Percentiles rank a stretch among this genome's conserved stretches.
Evolutionary conservation across 169 alveolate species (phyloP).

Genomic region (Cryptosporidium ryanae): DNA sequence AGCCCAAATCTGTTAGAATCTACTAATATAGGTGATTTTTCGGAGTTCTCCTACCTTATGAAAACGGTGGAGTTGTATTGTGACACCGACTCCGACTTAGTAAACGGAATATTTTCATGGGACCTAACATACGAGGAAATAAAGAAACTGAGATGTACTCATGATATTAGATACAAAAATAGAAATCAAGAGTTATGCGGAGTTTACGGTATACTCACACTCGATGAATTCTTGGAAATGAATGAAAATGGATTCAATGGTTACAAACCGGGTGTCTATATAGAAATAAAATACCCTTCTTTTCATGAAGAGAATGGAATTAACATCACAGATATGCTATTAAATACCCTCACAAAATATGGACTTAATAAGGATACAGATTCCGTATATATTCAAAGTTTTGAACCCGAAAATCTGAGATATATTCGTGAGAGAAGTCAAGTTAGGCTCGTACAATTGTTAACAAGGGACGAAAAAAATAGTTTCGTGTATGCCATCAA

Average conservation of each 20-base stretch:
- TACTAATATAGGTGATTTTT: constrained; percentile 77
- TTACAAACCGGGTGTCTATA: constrained; percentile 27
- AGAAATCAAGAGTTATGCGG: constrained; percentile 77
- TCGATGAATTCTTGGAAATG: constrained; percentile 79
- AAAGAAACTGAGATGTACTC: constrained; percentile 75
- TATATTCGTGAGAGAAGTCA: constrained; percentile 47
- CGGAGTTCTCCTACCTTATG: constrained; percentile 69
- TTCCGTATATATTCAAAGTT: constrained; percentile 40
- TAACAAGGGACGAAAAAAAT: constrained; percentile 26
- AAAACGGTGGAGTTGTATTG: constrained; percentile 26
- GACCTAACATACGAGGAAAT: constrained; percentile 80
- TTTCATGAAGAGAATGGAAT: constrained; percentile 28
- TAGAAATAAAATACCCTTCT: constrained; percentile 53
- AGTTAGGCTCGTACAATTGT: constrained; percentile 41
- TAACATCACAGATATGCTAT: constrained; percentile 39
- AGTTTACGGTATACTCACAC: constrained; percentile 73
- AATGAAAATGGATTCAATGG: constrained; percentile 37
- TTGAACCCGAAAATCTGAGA: constrained; percentile 52
- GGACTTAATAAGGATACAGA: constrained; percentile 28
- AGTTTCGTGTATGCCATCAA: constrained; percentile 46
- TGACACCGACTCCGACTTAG: constrained; percentile 32
- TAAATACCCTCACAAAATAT: constrained; percentile 31
- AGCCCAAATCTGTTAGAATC: constrained; percentile 81
- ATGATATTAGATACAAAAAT: constrained; percentile 72
- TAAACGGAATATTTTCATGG: constrained; percentile 78